Conservation (phyloP, 2,329 filamentous ascomycete genomes). For the Aphanoascus verrucosus region DNA sequence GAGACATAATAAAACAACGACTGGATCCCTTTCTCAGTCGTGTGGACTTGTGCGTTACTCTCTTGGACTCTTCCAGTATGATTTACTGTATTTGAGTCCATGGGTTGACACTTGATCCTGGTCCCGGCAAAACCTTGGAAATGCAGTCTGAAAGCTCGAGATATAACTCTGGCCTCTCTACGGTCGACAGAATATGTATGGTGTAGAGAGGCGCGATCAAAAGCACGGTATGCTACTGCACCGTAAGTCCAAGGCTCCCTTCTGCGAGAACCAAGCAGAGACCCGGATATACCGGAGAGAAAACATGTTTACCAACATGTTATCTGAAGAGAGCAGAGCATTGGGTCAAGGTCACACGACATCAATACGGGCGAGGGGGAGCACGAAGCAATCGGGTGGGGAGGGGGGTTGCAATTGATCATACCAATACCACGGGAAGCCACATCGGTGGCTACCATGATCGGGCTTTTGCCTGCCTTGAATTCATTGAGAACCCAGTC, state of each 20-base stretch:
- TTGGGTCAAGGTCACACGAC: slow-evolving; percentile 53
- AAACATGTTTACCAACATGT: slow-evolving; percentile 76
- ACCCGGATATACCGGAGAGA: slow-evolving; percentile 47
- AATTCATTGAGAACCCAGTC: slow-evolving; percentile 99
- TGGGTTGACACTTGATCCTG: slow-evolving; percentile 48
- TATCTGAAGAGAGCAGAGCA: slow-evolving; percentile 79
- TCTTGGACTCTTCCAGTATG: slow-evolving; percentile 40
- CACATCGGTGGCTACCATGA: slow-evolving; percentile 99
- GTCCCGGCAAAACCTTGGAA: slow-evolving; percentile 59
- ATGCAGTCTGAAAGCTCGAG: slow-evolving; percentile 69
- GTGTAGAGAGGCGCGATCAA: slow-evolving; percentile 65
- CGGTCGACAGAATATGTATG: slow-evolving; percentile 40
- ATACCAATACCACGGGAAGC: slow-evolving; percentile 99
- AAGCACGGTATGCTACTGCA: slow-evolving; percentile 63
- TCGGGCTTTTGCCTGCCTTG: slow-evolving; percentile 97
- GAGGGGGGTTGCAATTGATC: slow-evolving; percentile 52
- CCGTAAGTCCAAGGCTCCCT: slow-evolving; percentile 79
- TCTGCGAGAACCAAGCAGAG: slow-evolving; percentile 64
- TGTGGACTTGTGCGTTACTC: slow-evolving; percentile 51
- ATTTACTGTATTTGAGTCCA: slow-evolving; percentile 39
- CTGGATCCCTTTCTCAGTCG: slow-evolving; percentile 46
- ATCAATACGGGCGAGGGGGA: slow-evolving; percentile 39
- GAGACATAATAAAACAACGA: slow-evolving; percentile 41
- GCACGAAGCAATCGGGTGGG: slow-evolving; percentile 19
- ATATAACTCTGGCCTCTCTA: slow-evolving; percentile 71